Evolutionary conservation across 1,284 basidiomycete species (phyloP).

Genomic region (Ustilago esculenta): DNA sequence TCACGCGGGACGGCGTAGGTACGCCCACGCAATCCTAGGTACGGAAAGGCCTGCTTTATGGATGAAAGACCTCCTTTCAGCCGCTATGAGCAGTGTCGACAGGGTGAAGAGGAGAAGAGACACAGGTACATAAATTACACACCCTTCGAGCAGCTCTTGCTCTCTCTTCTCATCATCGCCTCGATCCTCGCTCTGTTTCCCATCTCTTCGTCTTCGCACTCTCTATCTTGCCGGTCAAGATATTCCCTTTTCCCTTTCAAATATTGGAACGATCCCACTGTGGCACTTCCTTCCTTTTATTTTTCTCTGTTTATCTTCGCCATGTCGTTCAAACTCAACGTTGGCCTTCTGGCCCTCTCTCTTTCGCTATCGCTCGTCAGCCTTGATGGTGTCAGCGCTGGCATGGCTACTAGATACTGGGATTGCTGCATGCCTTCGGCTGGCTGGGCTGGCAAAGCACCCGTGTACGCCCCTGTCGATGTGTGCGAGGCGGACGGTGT

Average conservation of each 20-base stretch:
- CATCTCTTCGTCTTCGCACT: background rate
- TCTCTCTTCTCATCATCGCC: background rate
- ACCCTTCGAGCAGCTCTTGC: background rate
- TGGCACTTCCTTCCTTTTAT: background rate
- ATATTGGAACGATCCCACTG: too few relatives aligned
- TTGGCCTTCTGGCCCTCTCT: conserved; percentile 26
- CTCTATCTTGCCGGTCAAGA: conserved; percentile 12
- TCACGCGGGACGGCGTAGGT: too few relatives aligned
- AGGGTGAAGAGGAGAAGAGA: too few relatives aligned
- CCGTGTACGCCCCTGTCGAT: conserved; percentile 24
- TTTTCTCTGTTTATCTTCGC: background rate
- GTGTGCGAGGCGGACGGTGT: conserved; percentile 39
- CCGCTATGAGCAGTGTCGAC: too few relatives aligned
- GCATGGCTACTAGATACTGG: conserved; percentile 35
- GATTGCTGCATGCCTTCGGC: conserved; percentile 28
- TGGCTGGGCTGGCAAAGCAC: conserved; percentile 10
- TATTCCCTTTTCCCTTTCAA: too few relatives aligned
- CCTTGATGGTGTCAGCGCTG: conserved; percentile 28
- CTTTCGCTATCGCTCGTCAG: conserved; percentile 24
- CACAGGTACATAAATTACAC: too few relatives aligned
- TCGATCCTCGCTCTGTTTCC: too few relatives aligned
- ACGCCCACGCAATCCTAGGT: too few relatives aligned
- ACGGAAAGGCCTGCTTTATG: too few relatives aligned
- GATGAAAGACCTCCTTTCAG: too few relatives aligned
- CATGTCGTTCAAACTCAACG: conserved; percentile 34